Evolutionary conservation across 2,329 filamentous ascomycete species (phyloP), one percentile per base, ranked within the genome.

Genomic region (Calcarisporium arbuscula): DNA sequence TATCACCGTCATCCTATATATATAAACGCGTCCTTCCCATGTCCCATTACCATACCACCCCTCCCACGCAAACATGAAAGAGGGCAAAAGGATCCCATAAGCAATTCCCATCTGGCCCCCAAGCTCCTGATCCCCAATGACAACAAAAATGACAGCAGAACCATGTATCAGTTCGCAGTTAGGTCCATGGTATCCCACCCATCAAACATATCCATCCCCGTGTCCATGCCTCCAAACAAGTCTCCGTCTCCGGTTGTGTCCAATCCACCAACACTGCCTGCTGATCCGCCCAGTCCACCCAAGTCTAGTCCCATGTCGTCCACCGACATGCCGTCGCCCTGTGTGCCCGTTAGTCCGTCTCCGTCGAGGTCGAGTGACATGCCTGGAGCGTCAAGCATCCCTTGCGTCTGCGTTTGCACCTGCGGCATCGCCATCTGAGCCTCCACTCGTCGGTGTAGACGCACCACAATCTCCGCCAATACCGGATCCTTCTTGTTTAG

Each of bases 401-500:
- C 48, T 34, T 61, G 59, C 4, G 58, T 49, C 34, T 59, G 57
- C 3, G 55, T 48, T 34, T 61, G 59, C 4, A 58, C 49, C 34
- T 59, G 57, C 16, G 60, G 57, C 47, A 52, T 57, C 21, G 63
- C 61, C 63, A 83, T 69, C 50, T 82, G 79, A n/a, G 72, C 68
- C 55, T 85, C 79, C 9, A 85, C 78, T 3, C 70, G 66, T 18
- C 79, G 67, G 51, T 81, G 65, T 7, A 84, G 67, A 7, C 80
- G 74, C 8, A 82, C 72, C 11, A 78, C 60, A 8, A 71, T 70
- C 53, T 84, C 80, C 2, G 78, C 77, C 28, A 74, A 60, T 14
- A 62, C 57, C 2, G 67, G 61, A 38, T 82, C 77, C n/a, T 61
- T 61, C 46, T 72, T 70, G 23, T 78, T 70, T 1, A 77, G 61